phyloP scores from a whole-genome alignment of 2,329 filamentous ascomycete genomes.

The Alternaria sp. region DNA sequence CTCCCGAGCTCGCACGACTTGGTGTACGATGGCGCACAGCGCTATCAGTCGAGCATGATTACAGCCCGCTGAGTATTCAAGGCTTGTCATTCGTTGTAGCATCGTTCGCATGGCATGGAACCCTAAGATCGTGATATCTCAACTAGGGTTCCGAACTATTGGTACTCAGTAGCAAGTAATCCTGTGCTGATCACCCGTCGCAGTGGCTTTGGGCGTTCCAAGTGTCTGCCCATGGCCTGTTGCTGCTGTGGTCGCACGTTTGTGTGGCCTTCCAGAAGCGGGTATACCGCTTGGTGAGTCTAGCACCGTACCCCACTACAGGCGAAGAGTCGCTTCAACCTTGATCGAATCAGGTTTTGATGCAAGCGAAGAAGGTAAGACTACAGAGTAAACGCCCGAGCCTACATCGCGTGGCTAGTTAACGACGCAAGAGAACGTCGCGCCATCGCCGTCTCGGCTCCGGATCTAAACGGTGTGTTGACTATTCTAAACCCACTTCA shows the following conservation, averaged over 20 bases:
- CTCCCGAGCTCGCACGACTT: constrained; percentile 16
- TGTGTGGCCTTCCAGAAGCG: constrained; percentile 38
- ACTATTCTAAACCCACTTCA: not conserved
- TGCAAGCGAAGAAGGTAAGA: constrained; percentile 4
- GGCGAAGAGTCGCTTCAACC: not conserved
- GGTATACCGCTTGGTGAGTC: constrained; percentile 8
- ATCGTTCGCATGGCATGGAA: constrained; percentile 28
- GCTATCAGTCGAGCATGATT: constrained; percentile 32
- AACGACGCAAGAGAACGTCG: not conserved
- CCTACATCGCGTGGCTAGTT: not conserved
- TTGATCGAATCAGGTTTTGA: not conserved
- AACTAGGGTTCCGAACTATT: constrained; percentile 35
- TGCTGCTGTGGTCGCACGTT: constrained; percentile 15
- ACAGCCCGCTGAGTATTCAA: constrained; percentile 19
- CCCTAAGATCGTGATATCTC: constrained; percentile 11
- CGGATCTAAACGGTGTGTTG: not conserved
- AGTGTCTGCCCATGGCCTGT: constrained; percentile 24
- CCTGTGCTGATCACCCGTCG: constrained; percentile 45
- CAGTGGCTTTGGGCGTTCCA: constrained; percentile 42
- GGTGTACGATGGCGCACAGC: constrained; percentile 26
- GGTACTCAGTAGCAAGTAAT: constrained; percentile 32
- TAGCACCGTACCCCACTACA: not conserved
- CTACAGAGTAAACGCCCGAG: not conserved
- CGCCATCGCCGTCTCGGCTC: not conserved
- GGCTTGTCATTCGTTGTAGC: constrained; percentile 15